phyloP scores from a whole-genome alignment of 345 rosid genomes.

The Sapria himalayana region DNA sequence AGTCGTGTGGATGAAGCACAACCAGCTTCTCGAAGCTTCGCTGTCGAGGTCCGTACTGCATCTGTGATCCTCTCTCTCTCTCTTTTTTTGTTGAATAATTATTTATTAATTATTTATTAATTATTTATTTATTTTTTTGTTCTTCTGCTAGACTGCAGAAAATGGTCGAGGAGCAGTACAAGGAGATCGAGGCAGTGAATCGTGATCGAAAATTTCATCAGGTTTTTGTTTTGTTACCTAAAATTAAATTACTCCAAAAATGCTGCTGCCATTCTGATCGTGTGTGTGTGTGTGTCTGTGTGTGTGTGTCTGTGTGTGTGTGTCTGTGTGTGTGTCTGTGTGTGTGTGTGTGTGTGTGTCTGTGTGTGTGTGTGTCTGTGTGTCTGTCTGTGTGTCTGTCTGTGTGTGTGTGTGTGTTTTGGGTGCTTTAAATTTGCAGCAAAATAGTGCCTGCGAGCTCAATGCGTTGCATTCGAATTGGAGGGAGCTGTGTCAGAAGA shows the following conservation, averaged over 20 bases:
- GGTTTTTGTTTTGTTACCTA: slow-evolving; percentile 24
- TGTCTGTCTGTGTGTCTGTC: slow-evolving; percentile 2
- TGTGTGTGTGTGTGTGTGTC: too few species aligned
- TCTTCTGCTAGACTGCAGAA: slow-evolving; percentile 44
- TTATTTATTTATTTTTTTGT: neutral
- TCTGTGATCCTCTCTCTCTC: neutral
- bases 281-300: too few species aligned
- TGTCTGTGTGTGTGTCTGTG: too few species aligned
- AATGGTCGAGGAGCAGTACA: slow-evolving; percentile 57
- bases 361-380: too few species aligned
- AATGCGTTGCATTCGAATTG: slow-evolving; percentile 74
- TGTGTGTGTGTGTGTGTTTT: neutral
- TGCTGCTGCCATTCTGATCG: too few species aligned
- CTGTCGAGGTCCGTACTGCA: slow-evolving; percentile 33
- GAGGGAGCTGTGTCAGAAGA: slow-evolving; percentile 76
- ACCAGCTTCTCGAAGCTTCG: slow-evolving; percentile 42
- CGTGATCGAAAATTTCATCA: slow-evolving; percentile 92
- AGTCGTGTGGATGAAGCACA: slow-evolving; percentile 66
- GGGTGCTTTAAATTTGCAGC: slow-evolving; percentile 23
- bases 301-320: too few species aligned
- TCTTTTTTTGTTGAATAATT: neutral
- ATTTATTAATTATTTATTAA: neutral
- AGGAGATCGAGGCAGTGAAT: slow-evolving; percentile 69
- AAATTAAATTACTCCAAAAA: too few species aligned
- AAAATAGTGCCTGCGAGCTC: slow-evolving; percentile 78